These are phyloP conservation scores for Apophysomyces elegans DNA, from an alignment of 371 early-diverging fungal species.

Conservation along the genomic window DNA sequence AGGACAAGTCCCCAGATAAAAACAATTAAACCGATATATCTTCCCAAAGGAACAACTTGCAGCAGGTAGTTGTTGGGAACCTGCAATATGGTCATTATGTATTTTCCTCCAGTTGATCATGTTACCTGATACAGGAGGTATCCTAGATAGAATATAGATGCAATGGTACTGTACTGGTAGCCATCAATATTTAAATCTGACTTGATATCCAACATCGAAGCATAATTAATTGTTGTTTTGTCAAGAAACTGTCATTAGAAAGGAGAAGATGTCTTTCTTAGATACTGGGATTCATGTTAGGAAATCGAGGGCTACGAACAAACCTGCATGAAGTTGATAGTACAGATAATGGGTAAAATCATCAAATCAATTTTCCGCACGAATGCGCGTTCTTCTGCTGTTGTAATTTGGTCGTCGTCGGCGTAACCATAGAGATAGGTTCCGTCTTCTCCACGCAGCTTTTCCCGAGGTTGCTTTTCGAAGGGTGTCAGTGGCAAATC, in stretches of 20 bases:
- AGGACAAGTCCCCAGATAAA: constrained; percentile 44
- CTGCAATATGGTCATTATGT: constrained; percentile 14
- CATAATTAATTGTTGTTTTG: constrained; percentile 1
- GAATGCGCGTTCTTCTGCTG: constrained; percentile 40
- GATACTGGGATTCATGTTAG: not conserved
- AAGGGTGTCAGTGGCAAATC: not conserved
- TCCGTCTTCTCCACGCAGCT: not conserved
- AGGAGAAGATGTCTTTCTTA: not conserved
- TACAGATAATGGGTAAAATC: constrained; percentile 41
- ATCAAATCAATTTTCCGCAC: constrained; percentile 42
- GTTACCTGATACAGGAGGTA: constrained; percentile 44
- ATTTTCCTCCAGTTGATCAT: not conserved
- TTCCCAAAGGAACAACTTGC: constrained; percentile 35
- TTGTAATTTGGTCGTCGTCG: constrained; percentile 13
- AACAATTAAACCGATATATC: constrained; percentile 39
- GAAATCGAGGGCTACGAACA: not conserved
- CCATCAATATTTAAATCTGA: not conserved
- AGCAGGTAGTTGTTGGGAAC: constrained; percentile 48
- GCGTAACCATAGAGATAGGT: not conserved
- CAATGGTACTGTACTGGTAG: not conserved
- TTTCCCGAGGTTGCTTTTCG: not conserved
- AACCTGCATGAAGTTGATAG: constrained; percentile 44
- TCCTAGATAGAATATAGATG: constrained; percentile 37
- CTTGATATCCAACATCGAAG: not conserved
- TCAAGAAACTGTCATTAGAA: not conserved